phyloP scores from a whole-genome alignment of 2,329 filamentous ascomycete species.

The Colletotrichum liriopes region DNA sequence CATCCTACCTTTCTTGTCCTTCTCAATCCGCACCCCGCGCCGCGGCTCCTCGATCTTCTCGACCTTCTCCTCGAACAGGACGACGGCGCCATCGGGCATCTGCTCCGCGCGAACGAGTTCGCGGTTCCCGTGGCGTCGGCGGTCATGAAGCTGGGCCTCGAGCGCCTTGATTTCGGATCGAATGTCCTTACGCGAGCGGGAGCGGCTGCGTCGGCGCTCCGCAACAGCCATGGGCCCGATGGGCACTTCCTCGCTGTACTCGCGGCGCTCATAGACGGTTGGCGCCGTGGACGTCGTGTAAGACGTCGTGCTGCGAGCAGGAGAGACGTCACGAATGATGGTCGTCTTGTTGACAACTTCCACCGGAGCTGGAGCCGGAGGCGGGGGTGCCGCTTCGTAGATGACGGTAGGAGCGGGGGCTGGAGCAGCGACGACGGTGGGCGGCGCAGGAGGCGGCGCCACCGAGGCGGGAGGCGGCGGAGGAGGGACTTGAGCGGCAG shows the following conservation, averaged over 20 bases:
- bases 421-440: slow-evolving; percentile 47
- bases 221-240: slow-evolving; percentile 61
- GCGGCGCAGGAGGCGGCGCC: slow-evolving; percentile 54
- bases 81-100: slow-evolving; percentile 72
- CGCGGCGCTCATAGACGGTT: slow-evolving; percentile 58
- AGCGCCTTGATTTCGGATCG: slow-evolving; percentile 80
- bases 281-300: slow-evolving; percentile 54
- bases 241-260: slow-evolving; percentile 53
- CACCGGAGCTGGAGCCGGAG: slow-evolving; percentile 49
- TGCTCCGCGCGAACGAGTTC: slow-evolving; percentile 72
- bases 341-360: slow-evolving; percentile 64
- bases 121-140: slow-evolving; percentile 58
- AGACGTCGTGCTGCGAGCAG: slow-evolving; percentile 53
- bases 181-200: slow-evolving; percentile 72
- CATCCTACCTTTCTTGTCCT: slow-evolving; percentile 97
- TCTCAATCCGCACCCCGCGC: slow-evolving; percentile 80
- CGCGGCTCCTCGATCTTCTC: slow-evolving; percentile 69
- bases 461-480: slow-evolving; percentile 41
- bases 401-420: slow-evolving; percentile 50
- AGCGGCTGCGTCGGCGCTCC: slow-evolving; percentile 57
- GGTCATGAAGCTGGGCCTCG: slow-evolving; percentile 71
- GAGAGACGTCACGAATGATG: slow-evolving; percentile 66
- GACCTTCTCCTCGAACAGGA: slow-evolving; percentile 74
- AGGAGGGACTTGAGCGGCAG: slow-evolving; percentile 21
- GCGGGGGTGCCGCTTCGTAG: slow-evolving; percentile 53